phyloP scores from a whole-genome alignment of 2,329 filamentous ascomycete genomes.

The Exophiala sideris region DNA sequence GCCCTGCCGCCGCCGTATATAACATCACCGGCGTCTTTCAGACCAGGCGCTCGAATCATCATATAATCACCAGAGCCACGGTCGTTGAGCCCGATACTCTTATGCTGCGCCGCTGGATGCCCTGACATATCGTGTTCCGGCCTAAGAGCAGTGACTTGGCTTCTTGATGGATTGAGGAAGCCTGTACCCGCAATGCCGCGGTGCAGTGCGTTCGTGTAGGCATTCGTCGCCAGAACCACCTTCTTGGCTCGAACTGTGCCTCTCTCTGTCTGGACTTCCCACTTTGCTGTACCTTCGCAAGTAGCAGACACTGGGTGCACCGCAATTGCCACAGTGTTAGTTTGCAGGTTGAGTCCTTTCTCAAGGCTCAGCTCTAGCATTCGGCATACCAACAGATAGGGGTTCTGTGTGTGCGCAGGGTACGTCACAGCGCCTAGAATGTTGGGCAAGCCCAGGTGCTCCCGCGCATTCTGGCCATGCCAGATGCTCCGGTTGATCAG shows the following conservation, averaged over 20 bases:
- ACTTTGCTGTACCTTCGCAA: slow-evolving; percentile 26
- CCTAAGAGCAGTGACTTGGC: slow-evolving; percentile 45
- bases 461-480: slow-evolving; percentile 36
- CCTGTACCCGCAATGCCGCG: slow-evolving; percentile 34
- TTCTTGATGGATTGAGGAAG: slow-evolving; percentile 43
- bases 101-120: slow-evolving; percentile 37
- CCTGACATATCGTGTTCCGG: slow-evolving; percentile 38
- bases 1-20: slow-evolving; percentile 23
- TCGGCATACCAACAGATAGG: no score
- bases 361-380: slow-evolving; percentile 26
- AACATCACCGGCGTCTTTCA: slow-evolving; percentile 30
- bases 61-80: slow-evolving; percentile 37
- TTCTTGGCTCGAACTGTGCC: slow-evolving; percentile 48
- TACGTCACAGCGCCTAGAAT: slow-evolving; percentile 42
- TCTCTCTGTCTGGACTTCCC: slow-evolving; percentile 45
- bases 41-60: slow-evolving; percentile 28
- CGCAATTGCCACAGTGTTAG: slow-evolving; percentile 40
- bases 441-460: slow-evolving; percentile 36
- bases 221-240: slow-evolving; percentile 59
- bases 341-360: slow-evolving; percentile 42
- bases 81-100: slow-evolving; percentile 21
- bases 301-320: slow-evolving; percentile 21
- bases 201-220: slow-evolving; percentile 51
- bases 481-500: background rate
- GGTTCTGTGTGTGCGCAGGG: no score